Base-by-base conservation (phyloP, 805 yeast species). In the Candida xyloterini region DNA sequence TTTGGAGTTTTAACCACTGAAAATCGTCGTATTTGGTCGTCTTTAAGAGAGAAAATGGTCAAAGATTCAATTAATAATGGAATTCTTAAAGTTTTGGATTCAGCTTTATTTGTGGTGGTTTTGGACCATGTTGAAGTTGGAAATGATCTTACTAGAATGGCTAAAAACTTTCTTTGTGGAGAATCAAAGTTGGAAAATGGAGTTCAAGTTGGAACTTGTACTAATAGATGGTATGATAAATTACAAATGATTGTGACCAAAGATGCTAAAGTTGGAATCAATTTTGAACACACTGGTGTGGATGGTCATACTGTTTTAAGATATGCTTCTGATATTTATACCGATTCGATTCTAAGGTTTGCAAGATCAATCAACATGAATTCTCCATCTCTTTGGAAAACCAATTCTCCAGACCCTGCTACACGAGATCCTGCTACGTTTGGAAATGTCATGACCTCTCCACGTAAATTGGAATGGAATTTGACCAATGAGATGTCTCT, bases 291-390 rank as follows among this genome's bases (percentile, higher is more conserved):
- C 57, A 84, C 97, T 0, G 96, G 96, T 51, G 95, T 89, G 20
- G 97, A 89, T 63, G 97, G 97, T 41, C 96, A 89, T 61, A 89
- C 97, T 0, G 95, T 89, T 4, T 67, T 89, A 50, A 67, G 96
- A 48, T 83, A 84, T 67, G 95, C 88, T 10, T 79, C 88, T 27
- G 96, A 89, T 61, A 84, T 89, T 40, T 89, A 89, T 59, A 89
- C 96, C 0, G 97, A 89, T 59, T 83, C 95, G 1, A 87, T 89
- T 38, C 67, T 89, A 46, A 75, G 90, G 34, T 89, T 88, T 70
- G 96, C 96, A 8, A 80, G 76, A 53, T 73, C 84, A 10, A 88
- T 89, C 53, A 87, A 89, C 51, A 76, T 77, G 45, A 80, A 81
- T 46, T 70, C 87, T 2, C 91, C 91, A 1, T 76, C 84, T 5